Base-by-base conservation (phyloP, 208 protist genomes). In the Borovskyia barvae region DNA sequence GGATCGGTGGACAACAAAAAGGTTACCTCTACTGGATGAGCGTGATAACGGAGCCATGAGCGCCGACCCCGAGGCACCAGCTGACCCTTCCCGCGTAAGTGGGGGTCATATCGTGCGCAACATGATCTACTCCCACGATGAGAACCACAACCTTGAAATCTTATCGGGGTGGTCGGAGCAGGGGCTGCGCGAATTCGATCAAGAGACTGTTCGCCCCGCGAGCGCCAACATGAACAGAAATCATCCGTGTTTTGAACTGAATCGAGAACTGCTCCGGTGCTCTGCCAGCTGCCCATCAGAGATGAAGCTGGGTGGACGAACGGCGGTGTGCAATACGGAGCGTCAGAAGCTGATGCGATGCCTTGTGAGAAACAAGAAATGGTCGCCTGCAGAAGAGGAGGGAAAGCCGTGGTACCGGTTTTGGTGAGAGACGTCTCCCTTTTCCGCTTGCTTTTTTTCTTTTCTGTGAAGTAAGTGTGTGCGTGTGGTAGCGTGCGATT, bases 71-170 rank as follows among this genome's bases (percentile, higher is more conserved):
- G 78, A 87, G 11, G 78, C 73, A 32, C 80, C 77, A 14, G 66
- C 69, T 39, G 61, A 87, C 68, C 60, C 76, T 29, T 78, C 66
- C 30, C 75, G 80, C 15, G 52, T 76, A 17, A 85, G 66, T 17
- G 85, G 85, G 29, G 85, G 85, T 36, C 78, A 92, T 64, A 67
- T 92, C 46, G 70, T 92, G 47, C 72, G 73, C n/a, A 92, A 92
- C 63, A 85, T 92, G 76, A 92, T 92, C 43, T 92, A 89, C 52
- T 41, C 59, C 22, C 80, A 88, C 49, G 77, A 85, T 46, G 66
- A 57, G 35, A 41, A 29, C 20, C 53, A 79, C 33, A 76, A 81
- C 40, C 63, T 92, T 8, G 78, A 88, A 52, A 82, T 92, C 42
- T 40, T 92, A 5, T 81, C 81, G 1, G 82, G 82, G n/a, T 89